Evolutionary conservation across 148 eudicot genomes (phyloP).

Genomic region (Rhododendron kiyosumense): DNA sequence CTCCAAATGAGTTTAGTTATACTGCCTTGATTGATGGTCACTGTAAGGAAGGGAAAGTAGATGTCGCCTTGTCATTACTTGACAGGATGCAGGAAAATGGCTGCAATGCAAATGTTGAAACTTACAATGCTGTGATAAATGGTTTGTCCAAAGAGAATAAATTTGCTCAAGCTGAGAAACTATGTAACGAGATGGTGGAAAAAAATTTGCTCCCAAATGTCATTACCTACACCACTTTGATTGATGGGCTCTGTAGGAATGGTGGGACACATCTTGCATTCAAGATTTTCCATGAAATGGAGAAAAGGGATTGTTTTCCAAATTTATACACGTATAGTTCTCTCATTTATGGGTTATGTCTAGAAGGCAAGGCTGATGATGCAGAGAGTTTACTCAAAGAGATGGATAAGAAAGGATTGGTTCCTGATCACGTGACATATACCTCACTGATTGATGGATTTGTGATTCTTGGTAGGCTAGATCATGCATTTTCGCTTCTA

Average conservation of each 20-base stretch:
- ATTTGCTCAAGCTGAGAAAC: slow-evolving; percentile 45
- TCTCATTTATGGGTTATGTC: slow-evolving; percentile 61
- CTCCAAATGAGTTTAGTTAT: slow-evolving; percentile 49
- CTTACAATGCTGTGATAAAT: slow-evolving; percentile 59
- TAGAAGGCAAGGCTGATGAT: slow-evolving; percentile 47
- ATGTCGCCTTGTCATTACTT: slow-evolving; percentile 48
- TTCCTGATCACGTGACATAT: slow-evolving; percentile 64
- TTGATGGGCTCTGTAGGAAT: slow-evolving; percentile 64
- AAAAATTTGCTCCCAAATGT: slow-evolving; percentile 50
- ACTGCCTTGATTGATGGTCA: slow-evolving; percentile 62
- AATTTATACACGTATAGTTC: slow-evolving; percentile 58
- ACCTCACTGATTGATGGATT: slow-evolving; percentile 65
- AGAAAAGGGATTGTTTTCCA: slow-evolving; percentile 42
- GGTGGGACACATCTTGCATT: slow-evolving; percentile 50
- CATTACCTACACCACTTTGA: slow-evolving; percentile 60
- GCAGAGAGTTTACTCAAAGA: slow-evolving; percentile 58
- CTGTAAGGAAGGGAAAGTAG: slow-evolving; percentile 50
- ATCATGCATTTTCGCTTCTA: slow-evolving; percentile 58
- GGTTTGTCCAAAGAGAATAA: slow-evolving; percentile 45
- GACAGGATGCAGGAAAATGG: slow-evolving; percentile 45
- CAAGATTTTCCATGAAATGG: slow-evolving; percentile 56
- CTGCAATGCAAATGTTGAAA: slow-evolving; percentile 35
- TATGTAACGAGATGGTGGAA: slow-evolving; percentile 39
- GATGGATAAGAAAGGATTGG: slow-evolving; percentile 47
- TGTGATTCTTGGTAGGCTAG: slow-evolving; percentile 47